Evolutionary conservation across 345 rosid genomes (phyloP).

Genomic region (Corchorus olitorius): DNA sequence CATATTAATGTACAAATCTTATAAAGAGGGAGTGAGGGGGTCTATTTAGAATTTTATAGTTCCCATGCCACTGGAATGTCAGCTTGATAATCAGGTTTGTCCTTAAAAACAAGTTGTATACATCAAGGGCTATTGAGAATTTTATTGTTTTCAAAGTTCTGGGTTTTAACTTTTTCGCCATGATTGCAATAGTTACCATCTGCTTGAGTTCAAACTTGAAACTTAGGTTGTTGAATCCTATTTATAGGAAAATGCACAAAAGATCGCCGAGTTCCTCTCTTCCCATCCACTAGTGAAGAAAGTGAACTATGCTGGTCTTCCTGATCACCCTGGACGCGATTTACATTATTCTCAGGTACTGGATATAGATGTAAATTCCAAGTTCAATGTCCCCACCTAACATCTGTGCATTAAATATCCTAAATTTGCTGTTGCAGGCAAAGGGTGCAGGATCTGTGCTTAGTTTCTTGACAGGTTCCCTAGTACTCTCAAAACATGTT

Average conservation of each 20-base stretch:
- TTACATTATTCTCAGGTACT: constrained; percentile 90
- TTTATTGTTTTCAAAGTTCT: no score
- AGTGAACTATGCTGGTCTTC: constrained; percentile 88
- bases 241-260: constrained; percentile 80
- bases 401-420: background rate
- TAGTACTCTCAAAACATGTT: constrained; percentile 80
- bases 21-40: background rate
- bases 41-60: no score
- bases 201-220: constrained; percentile 7
- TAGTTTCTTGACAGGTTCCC: constrained; percentile 90
- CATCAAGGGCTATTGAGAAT: no score
- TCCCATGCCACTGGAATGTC: no score
- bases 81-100: no score
- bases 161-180: no score
- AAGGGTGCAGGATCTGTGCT: constrained; percentile 96
- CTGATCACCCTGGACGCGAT: constrained; percentile 77
- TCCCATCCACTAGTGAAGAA: constrained; percentile 82
- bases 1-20: background rate
- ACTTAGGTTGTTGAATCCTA: constrained; percentile 10
- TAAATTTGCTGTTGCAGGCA: constrained; percentile 52
- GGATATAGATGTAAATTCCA: background rate
- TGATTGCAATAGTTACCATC: background rate
- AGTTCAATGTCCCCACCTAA: background rate
- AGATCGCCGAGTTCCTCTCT: constrained; percentile 81
- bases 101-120: no score